Percentiles rank a stretch among this genome's conserved stretches.
These are phyloP conservation scores for Trichocladium uniseriatum DNA, from an alignment of 495 filamentous ascomycete species.

Conservation along the genomic window DNA sequence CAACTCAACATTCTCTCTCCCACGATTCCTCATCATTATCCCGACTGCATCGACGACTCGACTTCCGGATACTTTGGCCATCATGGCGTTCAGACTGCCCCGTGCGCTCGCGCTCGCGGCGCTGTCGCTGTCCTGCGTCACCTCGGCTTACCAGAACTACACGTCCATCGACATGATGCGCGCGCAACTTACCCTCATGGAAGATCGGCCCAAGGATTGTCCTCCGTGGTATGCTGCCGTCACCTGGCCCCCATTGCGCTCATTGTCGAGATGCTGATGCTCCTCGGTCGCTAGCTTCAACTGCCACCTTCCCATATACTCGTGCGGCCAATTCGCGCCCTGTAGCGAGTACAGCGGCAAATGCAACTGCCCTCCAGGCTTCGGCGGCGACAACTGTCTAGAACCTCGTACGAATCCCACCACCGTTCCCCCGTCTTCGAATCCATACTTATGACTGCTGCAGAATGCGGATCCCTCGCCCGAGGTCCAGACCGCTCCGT, in stretches of 20 bases:
- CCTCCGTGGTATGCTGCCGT: constrained; percentile 50
- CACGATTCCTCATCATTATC: not conserved
- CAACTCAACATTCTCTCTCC: not conserved
- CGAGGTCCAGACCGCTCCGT: constrained; percentile 65
- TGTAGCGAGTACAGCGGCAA: constrained; percentile 84
- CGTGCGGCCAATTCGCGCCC: constrained; percentile 75
- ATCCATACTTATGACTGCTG: constrained; percentile 9
- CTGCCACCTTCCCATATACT: constrained; percentile 87
- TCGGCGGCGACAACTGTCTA: constrained; percentile 86
- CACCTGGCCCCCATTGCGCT: not conserved
- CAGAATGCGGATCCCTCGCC: constrained; percentile 78
- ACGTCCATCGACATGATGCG: constrained; percentile 42
- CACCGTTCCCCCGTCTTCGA: not conserved
- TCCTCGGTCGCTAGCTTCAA: constrained; percentile 61
- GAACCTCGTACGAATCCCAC: constrained; percentile 48
- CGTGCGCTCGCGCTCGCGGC: constrained; percentile 28
- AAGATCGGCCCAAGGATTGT: constrained; percentile 49
- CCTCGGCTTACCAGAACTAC: constrained; percentile 36
- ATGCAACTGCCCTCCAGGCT: constrained; percentile 85
- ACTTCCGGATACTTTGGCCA: too few species aligned
- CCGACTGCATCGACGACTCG: too few species aligned
- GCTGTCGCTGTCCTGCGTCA: constrained; percentile 35
- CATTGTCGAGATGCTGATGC: constrained; percentile 12
- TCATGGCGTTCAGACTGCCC: constrained; percentile 30
- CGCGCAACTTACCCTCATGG: constrained; percentile 42